Evolutionary conservation across 345 rosid genomes (phyloP), one percentile per base, ranked within the genome.

Genomic region (Arabidopsis thaliana): DNA sequence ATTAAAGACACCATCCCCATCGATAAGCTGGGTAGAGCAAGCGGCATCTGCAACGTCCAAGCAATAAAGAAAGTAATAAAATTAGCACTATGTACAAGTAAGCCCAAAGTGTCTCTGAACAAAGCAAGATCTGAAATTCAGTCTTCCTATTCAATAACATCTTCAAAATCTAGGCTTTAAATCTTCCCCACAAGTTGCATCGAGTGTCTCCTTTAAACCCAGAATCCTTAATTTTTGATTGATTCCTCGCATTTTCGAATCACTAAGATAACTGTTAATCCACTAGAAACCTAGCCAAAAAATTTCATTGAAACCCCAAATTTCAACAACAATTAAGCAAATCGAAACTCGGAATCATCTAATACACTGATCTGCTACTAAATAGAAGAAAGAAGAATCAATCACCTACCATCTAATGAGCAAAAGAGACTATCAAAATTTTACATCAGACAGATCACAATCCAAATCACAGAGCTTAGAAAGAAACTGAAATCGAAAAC

Each of bases 11-110:
- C 99, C 98, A 80, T 91, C 97, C 55, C 99, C 98, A 65, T 93
- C 97, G 65, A 96, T 87, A 78, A 96, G 90, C 85, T 93, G 99
- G 50, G 96, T 89, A 16, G 98, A 91, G 78, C 90, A 90, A 64
- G 84, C 75, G n/a, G 76, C 82, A 37, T 79, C 83, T 13, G 69
- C 79, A 8, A 63, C 78, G 11, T 73, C 96, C 85, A 85, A 2
- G 42, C 50, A 74, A 77, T 24, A 40, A 57, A 63, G 40, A 67
- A n/a, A 14, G 52, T 62, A 6, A 48, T 11, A 7, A 56, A 16
- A 45, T 67, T 12, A 76, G 61, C 34, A 59, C 40, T 37, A 22
- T 36, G 48, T 5, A 20, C 25, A 72, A 32, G 20, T 7, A 37
- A 44, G 20, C 23, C 51, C 14, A 42, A 34, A 53, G 20, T 55